Percentiles rank a stretch among this genome's conserved stretches.
Conservation (phyloP, 495 filamentous ascomycete species). For the Aspergillus incahuasiensis region DNA sequence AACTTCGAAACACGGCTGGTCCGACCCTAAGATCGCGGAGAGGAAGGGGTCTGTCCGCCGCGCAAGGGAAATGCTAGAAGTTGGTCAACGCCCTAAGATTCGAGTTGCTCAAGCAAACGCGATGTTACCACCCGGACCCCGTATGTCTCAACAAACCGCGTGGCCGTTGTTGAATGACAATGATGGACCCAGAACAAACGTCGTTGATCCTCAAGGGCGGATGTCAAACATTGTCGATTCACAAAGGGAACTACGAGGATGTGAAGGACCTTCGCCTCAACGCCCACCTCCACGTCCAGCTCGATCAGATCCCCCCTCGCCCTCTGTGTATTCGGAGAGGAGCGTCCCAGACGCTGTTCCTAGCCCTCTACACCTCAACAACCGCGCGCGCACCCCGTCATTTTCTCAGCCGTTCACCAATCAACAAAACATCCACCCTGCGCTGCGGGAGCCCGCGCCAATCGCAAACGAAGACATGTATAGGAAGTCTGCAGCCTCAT, state of each 20-base stretch:
- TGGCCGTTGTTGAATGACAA: conserved; percentile 44
- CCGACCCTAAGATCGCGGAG: conserved; percentile 10
- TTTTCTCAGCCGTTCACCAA: conserved; percentile 47
- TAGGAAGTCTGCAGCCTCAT: conserved; percentile 32
- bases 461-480: conserved; percentile 32
- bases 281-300: conserved; percentile 65
- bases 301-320: conserved; percentile 47
- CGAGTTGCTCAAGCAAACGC: conserved; percentile 25
- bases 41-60: conserved; percentile 42
- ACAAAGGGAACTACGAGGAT: conserved; percentile 39
- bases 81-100: conserved; percentile 39
- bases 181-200: conserved; percentile 25
- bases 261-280: conserved; percentile 55
- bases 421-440: conserved; percentile 21
- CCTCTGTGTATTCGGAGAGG: conserved; percentile 43
- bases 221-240: conserved; percentile 32
- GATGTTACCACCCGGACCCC: conserved; percentile 14
- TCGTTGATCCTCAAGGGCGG: conserved; percentile 32
- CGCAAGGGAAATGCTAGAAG: conserved; percentile 50
- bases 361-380: conserved; percentile 30
- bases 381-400: conserved; percentile 45
- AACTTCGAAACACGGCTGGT: conserved; percentile 8
- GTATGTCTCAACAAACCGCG: conserved; percentile 30
- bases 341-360: conserved; percentile 50
- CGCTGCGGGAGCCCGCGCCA: conserved; percentile 29